Conservation (phyloP, 345 rosid genomes). For the Mercurialis annua region DNA sequence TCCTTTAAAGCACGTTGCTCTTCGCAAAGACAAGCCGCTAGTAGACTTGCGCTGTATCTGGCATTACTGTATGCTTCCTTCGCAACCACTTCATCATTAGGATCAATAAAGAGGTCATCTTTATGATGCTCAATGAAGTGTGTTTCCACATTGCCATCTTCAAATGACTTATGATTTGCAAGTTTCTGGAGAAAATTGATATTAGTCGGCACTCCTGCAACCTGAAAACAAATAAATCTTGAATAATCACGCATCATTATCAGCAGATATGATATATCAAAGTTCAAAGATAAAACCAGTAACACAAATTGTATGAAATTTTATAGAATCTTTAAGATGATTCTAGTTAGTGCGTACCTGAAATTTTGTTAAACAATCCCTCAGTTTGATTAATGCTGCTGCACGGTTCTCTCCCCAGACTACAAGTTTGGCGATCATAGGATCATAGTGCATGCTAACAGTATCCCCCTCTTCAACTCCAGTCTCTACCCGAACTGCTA, state of each 20-base stretch:
- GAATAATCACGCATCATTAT: conserved; percentile 10
- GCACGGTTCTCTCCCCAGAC: conserved; percentile 81
- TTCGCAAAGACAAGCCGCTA: conserved; percentile 73
- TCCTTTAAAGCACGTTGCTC: conserved; percentile 44
- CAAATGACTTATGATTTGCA: conserved; percentile 69
- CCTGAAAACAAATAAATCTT: conserved; percentile 46
- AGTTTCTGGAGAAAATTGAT: conserved; percentile 75
- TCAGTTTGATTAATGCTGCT: conserved; percentile 81
- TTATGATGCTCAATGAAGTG: conserved; percentile 84
- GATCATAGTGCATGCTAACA: conserved; percentile 99
- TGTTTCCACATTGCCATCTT: conserved; percentile 80
- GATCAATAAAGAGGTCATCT: conserved; percentile 68
- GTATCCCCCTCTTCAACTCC: conserved; percentile 90
- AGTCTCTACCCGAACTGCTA: conserved; percentile 83
- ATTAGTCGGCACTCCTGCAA: conserved; percentile 94
- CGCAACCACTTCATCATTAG: conserved; percentile 40
- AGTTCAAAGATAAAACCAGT: conserved; percentile 8
- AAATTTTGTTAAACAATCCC: conserved; percentile 80
- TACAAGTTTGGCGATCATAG: conserved; percentile 98
- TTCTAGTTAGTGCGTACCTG: conserved; percentile 45
- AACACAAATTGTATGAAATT: not conserved
- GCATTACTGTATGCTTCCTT: conserved; percentile 46
- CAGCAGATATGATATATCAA: too few species aligned
- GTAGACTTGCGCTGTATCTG: conserved; percentile 52
- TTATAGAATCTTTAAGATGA: conserved; percentile 1